Percentiles rank a stretch among this genome's conserved stretches.
phyloP scores from a whole-genome alignment of 2,329 filamentous ascomycete species.

The Beauveria sp. region DNA sequence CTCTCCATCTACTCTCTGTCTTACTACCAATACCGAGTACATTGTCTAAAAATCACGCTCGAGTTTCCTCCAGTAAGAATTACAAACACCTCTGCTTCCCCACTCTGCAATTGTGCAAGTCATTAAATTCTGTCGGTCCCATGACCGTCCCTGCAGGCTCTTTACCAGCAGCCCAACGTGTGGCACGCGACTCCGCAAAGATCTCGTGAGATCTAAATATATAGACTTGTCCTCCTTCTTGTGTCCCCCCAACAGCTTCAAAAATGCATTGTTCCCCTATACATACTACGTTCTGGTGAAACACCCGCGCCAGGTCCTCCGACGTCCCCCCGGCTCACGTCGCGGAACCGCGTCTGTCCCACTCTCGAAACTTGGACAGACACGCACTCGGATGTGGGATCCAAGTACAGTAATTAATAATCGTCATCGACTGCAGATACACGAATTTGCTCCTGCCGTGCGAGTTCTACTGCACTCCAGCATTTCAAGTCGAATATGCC shows the following conservation, averaged over 20 bases:
- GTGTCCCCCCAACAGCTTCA: neutral
- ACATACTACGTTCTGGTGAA: neutral
- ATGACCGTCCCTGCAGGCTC: neutral
- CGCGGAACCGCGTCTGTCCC: slow-evolving; percentile 7
- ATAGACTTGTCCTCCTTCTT: neutral
- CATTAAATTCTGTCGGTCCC: neutral
- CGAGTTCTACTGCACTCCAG: neutral
- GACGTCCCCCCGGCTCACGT: neutral
- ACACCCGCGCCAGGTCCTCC: neutral
- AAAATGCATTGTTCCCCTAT: neutral
- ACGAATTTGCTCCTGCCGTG: neutral
- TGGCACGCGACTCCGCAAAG: neutral
- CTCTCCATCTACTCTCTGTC: neutral
- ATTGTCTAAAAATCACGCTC: neutral
- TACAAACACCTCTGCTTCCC: neutral
- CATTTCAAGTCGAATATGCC: neutral
- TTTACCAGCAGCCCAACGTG: neutral
- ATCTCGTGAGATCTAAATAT: neutral
- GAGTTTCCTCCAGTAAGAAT: neutral
- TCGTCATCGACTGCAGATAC: neutral
- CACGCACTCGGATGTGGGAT: neutral
- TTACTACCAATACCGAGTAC: neutral
- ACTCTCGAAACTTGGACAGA: neutral
- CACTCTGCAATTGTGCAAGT: slow-evolving; percentile 4
- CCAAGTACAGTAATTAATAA: neutral